Base-by-base conservation (phyloP, 1,284 basidiomycete species). In the Chalciporus sp. region DNA sequence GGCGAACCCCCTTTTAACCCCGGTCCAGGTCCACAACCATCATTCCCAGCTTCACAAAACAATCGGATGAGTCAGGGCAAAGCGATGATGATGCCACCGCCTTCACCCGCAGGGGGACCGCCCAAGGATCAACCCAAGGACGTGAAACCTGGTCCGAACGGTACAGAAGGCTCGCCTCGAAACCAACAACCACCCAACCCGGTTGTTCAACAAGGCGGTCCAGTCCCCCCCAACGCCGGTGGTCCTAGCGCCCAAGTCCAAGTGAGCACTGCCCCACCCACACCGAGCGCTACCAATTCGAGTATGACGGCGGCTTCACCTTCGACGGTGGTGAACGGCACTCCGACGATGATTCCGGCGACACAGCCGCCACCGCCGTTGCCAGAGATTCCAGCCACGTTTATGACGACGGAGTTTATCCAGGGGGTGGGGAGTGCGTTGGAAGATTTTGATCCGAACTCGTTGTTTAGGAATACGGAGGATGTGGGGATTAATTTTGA, bases 401-500 rank as follows among this genome's bases (percentile, higher is more conserved):
- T 79, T 39, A 75, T 81, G 56, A 60, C 70, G 10, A 50, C 58
- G 12, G 73, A 76, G n/a, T 80, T 81, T 48, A 74, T 77, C 56
- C 69, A 72, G 55, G 69, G 66, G 7, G 68, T 79, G 7, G 70
- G 72, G 23, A 66, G 51, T 40, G 61, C 69, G 26, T 56, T 79
- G 56, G 79, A 78, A 27, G 76, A 76, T 7, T 77, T 83, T 46
- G 77, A 81, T 49, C 33, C 71, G 2, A 63, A 66, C 17, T 43
- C 51, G 4, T 47, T 80, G 35, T 80, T 82, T 62, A 67, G 73
- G 41, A 58, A 6, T 23, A 23, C 66, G n/a, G 74, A 79, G 37
- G 75, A 75, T 3, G 76, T 79, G 28, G 52, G 55, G 49, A 69
- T 85, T 63, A 80, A 84, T 61, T 86, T 86, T 58, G 85, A 86